Evolutionary conservation across 257 asterid species (phyloP), one percentile per base, ranked within the genome.

Genomic region (Petunia secreta): DNA sequence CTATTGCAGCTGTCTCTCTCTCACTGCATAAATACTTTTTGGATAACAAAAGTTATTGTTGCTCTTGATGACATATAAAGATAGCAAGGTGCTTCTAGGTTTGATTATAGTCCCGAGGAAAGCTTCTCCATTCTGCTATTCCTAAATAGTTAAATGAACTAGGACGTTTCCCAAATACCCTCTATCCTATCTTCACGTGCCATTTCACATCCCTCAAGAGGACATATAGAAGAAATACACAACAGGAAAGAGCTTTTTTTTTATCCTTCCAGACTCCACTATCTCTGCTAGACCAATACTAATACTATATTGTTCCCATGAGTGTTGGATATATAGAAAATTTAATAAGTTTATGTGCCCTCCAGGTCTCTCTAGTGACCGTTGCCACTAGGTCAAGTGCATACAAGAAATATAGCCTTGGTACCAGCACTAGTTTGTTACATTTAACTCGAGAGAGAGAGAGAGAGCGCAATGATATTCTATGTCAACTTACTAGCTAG

Each of bases 121-220:
- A 48, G 77, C 34, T 77, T 44, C 41, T 53, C 62, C 15, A 73
- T 68, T 44, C 55, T 68, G 13, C 66, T 58, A 41, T 76, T 55
- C 53, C 6, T 36, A 59, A 77, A 59, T 46, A 40, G 43, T 44
- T 60, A 43, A 4, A 69, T 59, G 80, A 75, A 75, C 25, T 76
- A 41, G 25, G 69, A 58, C 80, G 80, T 76, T 44, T 16, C 3
- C n/a, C 8, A 41, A 11, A 43, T 36, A 75, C 65, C 38, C 43
- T 34, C 58, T 54, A 74, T 50, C 58, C 78, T 74, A 59, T 38
- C 69, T 76, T 76, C 69, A 76, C 80, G 80, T 76, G 80, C 69
- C 68, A n/a, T 58, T 55, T 62, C 80, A 58, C 66, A 39, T 43
- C 69, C 68, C 68, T 55, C 80, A 39, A 57, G 40, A 40, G 53